Base-by-base conservation (phyloP, 1,139 yeast species). In the Yamadazyma membranifaciens region DNA sequence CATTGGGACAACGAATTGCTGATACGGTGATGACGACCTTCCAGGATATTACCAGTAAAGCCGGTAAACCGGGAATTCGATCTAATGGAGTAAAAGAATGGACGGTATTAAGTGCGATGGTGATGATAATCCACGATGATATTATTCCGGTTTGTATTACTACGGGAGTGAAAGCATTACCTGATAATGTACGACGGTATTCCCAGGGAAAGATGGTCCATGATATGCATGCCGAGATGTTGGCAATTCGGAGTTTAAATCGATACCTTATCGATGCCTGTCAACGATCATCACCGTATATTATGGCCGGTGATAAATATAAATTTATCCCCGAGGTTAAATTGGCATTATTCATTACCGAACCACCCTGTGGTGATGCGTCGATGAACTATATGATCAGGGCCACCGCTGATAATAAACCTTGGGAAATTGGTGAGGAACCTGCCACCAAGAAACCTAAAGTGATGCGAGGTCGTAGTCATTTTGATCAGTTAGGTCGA, bases 361-460 rank as follows among this genome's bases (percentile, higher is more conserved):
- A 87, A 47, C 75, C 87, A 0, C 98, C 98, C 0, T 91, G 98
- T 66, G 98, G 98, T 1, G 98, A 91, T 57, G 83, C 88, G 0
- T 84, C 95, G 7, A 76, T 88, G 80, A 35, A 59, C 28, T 49
- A 51, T 33, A 31, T 55, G 16, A 32, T 49, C 4, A 39, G 41
- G 2, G 38, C 50, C 2, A 40, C 54, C 4, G 55, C 50, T 2
- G 56, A 57, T 13, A 48, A 51, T 17, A 46, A 41, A 1, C 48
- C 59, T 1, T 46, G 51, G 49, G 42, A 43, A 25, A 30, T 41
- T 32, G 34, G 24, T 25, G 29, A 20, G 3, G 34, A 32, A 17
- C 26, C 25, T 6, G 2, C 33, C 42, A 6, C n/a, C 9, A 41
- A 39, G 37, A 29, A 16, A 20, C 31, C 43, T 24, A 41, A 39